Evolutionary conservation across 805 yeast genomes (phyloP), one percentile per base, ranked within the genome.

Genomic region (Candida fluviatilis): DNA sequence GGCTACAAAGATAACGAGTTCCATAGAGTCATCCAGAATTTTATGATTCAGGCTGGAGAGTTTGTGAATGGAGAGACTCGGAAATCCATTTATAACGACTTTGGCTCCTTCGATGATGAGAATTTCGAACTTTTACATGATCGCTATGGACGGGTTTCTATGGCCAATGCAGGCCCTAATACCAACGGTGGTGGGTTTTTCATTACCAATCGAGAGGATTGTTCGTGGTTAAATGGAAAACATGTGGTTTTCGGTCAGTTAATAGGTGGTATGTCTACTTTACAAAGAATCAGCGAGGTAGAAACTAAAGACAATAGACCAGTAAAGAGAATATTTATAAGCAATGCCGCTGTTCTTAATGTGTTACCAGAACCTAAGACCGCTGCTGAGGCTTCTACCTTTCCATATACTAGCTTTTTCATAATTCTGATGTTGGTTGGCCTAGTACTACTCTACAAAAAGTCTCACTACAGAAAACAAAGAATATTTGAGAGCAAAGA

Each of bases 181-280:
- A 62, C 74, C 12, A 72, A 71, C 47, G 74, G 76, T 17, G 68
- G 68, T 18, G 76, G 70, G 43, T 64, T 76, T 51, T 69, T 69
- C 60, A 55, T 71, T 35, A 49, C 61, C 18, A 63, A 52, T 4
- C 54, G 47, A 0, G 54, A 54, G 3, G 49, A 58, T 35, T 43
- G 46, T 31, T 40, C 45, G 3, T 47, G 48, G 49, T 77, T 90
- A 65, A 95, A 89, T 58, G 96, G 95, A 47, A 82, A 83, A 70
- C 95, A 89, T 76, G 95, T 87, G 58, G 96, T 90, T 44, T 90
- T 90, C 57, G 97, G 97, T 57, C 95, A 89, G 71, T 88, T 88
- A 47, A 60, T 73, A 46, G 95, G 84, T 44, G 97, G 97, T 52
- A 64, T 72, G 59, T 95, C 89, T 55, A 70, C 87, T 52, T 87